Conservation (phyloP, 495 filamentous ascomycete species). For the Penicillium odoratum region DNA sequence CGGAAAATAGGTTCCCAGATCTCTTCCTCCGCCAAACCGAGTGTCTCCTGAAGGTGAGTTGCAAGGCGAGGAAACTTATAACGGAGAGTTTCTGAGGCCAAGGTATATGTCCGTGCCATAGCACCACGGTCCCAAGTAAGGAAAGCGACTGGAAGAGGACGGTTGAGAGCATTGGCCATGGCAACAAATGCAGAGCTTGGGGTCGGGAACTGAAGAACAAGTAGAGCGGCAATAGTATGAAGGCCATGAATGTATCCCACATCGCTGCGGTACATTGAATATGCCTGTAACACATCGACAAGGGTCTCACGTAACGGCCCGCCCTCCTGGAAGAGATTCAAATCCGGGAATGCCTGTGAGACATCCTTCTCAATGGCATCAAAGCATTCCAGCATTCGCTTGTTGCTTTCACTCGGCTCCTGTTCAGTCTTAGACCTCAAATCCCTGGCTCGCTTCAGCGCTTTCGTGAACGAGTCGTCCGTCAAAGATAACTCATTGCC, state of each 20-base stretch:
- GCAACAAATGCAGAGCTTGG: constrained; percentile 73
- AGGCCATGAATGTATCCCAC: constrained; percentile 88
- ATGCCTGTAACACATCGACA: constrained; percentile 81
- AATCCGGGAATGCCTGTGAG: constrained; percentile 69
- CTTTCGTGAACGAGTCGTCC: constrained; percentile 73
- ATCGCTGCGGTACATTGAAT: constrained; percentile 90
- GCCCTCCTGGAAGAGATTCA: constrained; percentile 78
- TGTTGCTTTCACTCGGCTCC: constrained; percentile 49
- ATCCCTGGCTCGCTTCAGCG: constrained; percentile 71
- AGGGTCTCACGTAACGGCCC: constrained; percentile 75
- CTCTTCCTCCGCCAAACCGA: constrained; percentile 46
- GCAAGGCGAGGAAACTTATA: constrained; percentile 72
- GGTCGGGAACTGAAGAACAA: constrained; percentile 78
- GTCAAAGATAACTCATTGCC: constrained; percentile 85
- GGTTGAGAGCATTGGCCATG: constrained; percentile 87
- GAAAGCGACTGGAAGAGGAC: constrained; percentile 84
- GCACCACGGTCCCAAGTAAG: constrained; percentile 73
- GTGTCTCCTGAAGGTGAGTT: constrained; percentile 60
- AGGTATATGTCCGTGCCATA: constrained; percentile 67
- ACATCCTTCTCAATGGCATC: constrained; percentile 69
- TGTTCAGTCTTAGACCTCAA: constrained; percentile 52
- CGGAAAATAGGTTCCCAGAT: constrained; percentile 60
- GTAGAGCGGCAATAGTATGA: constrained; percentile 82
- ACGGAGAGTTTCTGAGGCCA: constrained; percentile 67
- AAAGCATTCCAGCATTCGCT: constrained; percentile 60